Conservation (phyloP, 1,284 basidiomycete species). For the Puccinia coronata region DNA sequence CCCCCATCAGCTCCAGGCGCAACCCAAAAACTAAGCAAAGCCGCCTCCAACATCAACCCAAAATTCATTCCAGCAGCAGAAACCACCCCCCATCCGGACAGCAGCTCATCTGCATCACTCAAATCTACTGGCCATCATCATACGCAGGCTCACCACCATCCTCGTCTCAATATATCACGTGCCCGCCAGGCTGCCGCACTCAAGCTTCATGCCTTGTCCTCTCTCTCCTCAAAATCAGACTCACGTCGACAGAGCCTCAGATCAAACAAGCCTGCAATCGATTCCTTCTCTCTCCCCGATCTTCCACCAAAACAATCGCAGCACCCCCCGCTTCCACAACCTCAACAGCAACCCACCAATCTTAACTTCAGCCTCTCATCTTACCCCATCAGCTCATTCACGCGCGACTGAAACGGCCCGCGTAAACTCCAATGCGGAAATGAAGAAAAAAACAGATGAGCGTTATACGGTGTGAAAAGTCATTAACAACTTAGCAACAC, state of each 20-base stretch:
- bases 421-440: too few relatives aligned
- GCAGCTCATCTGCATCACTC: too few relatives aligned
- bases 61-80: too few relatives aligned
- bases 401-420: not conserved
- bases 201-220: not conserved
- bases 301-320: not conserved
- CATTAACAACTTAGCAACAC: too few relatives aligned
- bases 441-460: too few relatives aligned
- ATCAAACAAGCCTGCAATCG: not conserved
- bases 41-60: too few relatives aligned
- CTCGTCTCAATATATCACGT: not conserved
- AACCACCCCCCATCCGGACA: too few relatives aligned
- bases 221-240: not conserved
- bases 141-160: not conserved
- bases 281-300: not conserved
- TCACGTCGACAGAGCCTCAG: not conserved
- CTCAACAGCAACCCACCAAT: not conserved
- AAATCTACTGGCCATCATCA: too few relatives aligned
- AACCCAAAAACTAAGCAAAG: too few relatives aligned
- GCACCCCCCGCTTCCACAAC: not conserved
- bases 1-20: too few relatives aligned
- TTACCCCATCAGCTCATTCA: constrained; percentile 9
- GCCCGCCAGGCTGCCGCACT: too few relatives aligned
- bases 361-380: not conserved
- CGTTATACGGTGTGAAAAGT: too few relatives aligned